These are phyloP conservation scores for Cystobasidium onofrii DNA, from an alignment of 768 basidiomycete genomes.

Conservation along the genomic window DNA sequence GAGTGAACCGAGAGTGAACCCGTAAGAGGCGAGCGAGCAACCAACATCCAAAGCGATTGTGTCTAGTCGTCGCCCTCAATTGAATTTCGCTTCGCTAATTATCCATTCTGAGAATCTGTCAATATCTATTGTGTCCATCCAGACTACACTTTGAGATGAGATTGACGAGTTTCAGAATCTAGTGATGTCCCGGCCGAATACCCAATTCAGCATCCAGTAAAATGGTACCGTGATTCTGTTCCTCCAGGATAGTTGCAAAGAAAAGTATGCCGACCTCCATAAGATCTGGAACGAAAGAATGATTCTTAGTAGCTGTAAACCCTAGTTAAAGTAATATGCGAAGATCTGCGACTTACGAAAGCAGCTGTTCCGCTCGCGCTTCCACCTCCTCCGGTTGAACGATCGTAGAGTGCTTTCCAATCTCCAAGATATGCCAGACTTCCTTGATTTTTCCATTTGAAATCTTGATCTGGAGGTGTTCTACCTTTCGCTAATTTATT, in stretches of 20 bases:
- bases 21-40: too few species aligned
- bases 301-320: too few species aligned
- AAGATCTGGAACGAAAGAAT: not conserved
- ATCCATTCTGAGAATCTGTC: too few species aligned
- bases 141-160: too few species aligned
- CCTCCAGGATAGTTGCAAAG: constrained; percentile 62
- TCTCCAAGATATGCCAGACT: constrained; percentile 72
- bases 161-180: constrained; percentile 31
- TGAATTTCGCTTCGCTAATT: too few species aligned
- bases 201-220: constrained; percentile 34
- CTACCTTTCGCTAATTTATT: constrained; percentile 55
- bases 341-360: constrained; percentile 17
- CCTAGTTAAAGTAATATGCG: too few species aligned
- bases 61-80: too few species aligned
- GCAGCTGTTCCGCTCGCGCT: constrained; percentile 55
- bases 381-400: constrained; percentile 47
- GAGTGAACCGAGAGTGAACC: too few species aligned
- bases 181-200: constrained; percentile 32
- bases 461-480: constrained; percentile 50
- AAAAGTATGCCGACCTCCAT: constrained; percentile 53
- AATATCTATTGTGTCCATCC: too few species aligned
- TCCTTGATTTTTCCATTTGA: constrained; percentile 65
- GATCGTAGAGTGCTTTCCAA: constrained; percentile 51
- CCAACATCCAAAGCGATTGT: too few species aligned
- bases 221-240: constrained; percentile 45